phyloP scores from a whole-genome alignment of 805 yeast genomes.

The Millerago galiae region DNA sequence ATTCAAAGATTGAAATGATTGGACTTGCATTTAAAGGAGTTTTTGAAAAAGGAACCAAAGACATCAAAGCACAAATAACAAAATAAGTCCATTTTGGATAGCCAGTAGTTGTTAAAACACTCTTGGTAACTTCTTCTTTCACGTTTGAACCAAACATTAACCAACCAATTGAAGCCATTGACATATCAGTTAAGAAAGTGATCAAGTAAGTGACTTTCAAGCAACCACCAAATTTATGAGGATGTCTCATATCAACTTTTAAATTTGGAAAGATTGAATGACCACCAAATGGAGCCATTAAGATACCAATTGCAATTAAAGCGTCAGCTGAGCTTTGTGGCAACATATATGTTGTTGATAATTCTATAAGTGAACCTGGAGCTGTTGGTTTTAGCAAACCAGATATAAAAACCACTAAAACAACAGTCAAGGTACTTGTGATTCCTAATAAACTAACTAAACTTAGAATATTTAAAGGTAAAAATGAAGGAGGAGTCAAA shows the following conservation, averaged over 20 bases:
- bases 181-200: slow-evolving; percentile 51
- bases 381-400: slow-evolving; percentile 54
- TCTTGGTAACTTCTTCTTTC: slow-evolving; percentile 71
- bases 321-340: slow-evolving; percentile 49
- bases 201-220: slow-evolving; percentile 53
- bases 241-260: slow-evolving; percentile 66
- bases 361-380: slow-evolving; percentile 70
- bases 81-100: slow-evolving; percentile 60
- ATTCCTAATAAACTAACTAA: slow-evolving; percentile 68
- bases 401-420: slow-evolving; percentile 48
- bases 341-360: slow-evolving; percentile 61
- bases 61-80: slow-evolving; percentile 60
- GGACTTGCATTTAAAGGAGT: slow-evolving; percentile 82
- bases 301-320: slow-evolving; percentile 57
- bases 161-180: slow-evolving; percentile 62
- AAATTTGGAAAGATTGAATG: slow-evolving; percentile 76
- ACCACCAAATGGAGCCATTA: slow-evolving; percentile 82
- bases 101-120: slow-evolving; percentile 55
- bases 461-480: slow-evolving; percentile 71
- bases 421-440: slow-evolving; percentile 59
- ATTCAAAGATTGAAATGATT: slow-evolving; percentile 63
- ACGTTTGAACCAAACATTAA: slow-evolving; percentile 76
- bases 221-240: slow-evolving; percentile 47
- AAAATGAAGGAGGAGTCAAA: slow-evolving; percentile 74
- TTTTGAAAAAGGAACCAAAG: slow-evolving; percentile 79